A percentile compares a stretch with the other conserved stretches of the same genome.
Evolutionary conservation across 2,329 filamentous ascomycete genomes (phyloP).

Genomic region (Ramichloridium luteum): DNA sequence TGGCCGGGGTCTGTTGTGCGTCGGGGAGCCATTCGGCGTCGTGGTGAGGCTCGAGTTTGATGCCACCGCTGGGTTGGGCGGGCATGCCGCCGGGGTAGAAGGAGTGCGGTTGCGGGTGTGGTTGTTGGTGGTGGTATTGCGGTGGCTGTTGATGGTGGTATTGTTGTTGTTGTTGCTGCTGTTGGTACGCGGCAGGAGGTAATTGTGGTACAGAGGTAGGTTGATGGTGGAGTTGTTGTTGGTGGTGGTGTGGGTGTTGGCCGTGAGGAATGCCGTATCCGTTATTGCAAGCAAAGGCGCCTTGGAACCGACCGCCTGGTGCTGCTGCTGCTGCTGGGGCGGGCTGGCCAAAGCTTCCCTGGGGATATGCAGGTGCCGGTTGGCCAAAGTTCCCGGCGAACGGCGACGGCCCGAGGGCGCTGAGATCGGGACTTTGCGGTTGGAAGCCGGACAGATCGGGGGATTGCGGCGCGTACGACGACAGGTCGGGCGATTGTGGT

Average conservation of each 20-base stretch:
- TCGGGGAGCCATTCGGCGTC: too few species aligned
- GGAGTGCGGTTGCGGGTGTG: conserved; percentile 8
- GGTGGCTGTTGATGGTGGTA: conserved; percentile 13
- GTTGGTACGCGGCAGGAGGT: conserved; percentile 1
- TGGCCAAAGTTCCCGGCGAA: conserved; percentile 7
- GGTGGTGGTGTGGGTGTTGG: conserved; percentile 9
- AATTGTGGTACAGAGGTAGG: conserved; percentile 15
- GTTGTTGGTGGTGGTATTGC: conserved; percentile 11
- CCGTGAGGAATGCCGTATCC: conserved; percentile 6
- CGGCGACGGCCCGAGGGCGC: conserved; percentile 3
- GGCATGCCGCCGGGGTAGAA: conserved; percentile 14
- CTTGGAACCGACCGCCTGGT: not conserved
- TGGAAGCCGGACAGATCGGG: conserved; percentile 26
- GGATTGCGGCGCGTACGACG: conserved; percentile 29
- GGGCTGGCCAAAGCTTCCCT: conserved; percentile 2
- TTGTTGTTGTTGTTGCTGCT: conserved; percentile 7
- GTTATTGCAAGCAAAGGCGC: conserved; percentile 2
- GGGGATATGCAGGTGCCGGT: conserved; percentile 5
- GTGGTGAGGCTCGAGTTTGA: too few species aligned
- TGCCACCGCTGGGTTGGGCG: too few species aligned
- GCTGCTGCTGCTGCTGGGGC: conserved; percentile 3
- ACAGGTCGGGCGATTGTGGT: conserved; percentile 15
- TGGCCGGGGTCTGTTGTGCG: conserved; percentile 7
- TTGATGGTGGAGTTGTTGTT: conserved; percentile 11
- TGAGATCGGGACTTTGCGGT: conserved; percentile 13